These are phyloP conservation scores for Trichomonas gallinae DNA, from an alignment of 208 protist genomes.

Conservation along the genomic window DNA sequence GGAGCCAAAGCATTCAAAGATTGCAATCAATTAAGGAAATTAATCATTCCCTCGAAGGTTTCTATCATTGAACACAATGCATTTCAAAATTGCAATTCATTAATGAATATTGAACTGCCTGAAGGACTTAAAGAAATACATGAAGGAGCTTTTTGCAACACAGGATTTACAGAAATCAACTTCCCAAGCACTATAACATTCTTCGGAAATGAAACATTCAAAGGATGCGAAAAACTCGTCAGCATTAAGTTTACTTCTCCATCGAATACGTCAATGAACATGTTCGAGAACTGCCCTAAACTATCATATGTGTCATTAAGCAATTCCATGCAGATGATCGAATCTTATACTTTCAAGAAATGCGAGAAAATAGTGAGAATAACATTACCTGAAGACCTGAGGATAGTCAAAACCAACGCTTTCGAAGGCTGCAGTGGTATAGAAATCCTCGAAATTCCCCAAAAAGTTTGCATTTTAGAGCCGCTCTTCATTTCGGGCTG, in stretches of 20 bases:
- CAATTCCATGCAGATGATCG: background rate
- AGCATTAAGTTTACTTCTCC: background rate
- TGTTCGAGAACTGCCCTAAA: background rate
- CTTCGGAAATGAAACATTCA: background rate
- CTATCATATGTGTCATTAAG: background rate
- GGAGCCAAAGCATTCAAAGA: background rate
- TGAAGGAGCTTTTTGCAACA: background rate
- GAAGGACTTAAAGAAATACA: background rate
- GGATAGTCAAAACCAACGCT: background rate
- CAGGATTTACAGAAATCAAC: background rate
- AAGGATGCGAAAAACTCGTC: background rate
- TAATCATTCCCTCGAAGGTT: background rate
- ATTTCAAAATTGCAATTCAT: background rate
- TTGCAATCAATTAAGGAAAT: background rate
- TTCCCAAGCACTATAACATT: background rate
- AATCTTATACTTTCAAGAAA: background rate
- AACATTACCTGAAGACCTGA: background rate
- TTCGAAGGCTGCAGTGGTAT: background rate
- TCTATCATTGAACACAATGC: background rate
- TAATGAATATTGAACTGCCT: background rate
- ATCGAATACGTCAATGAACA: background rate
- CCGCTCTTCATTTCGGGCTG: background rate
- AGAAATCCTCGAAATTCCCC: background rate
- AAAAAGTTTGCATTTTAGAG: background rate
- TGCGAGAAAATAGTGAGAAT: background rate